Percentiles rank a stretch among this genome's conserved stretches.
Conservation (phyloP, 352 stramenopile species). For the Globisporangium cystogenes region DNA sequence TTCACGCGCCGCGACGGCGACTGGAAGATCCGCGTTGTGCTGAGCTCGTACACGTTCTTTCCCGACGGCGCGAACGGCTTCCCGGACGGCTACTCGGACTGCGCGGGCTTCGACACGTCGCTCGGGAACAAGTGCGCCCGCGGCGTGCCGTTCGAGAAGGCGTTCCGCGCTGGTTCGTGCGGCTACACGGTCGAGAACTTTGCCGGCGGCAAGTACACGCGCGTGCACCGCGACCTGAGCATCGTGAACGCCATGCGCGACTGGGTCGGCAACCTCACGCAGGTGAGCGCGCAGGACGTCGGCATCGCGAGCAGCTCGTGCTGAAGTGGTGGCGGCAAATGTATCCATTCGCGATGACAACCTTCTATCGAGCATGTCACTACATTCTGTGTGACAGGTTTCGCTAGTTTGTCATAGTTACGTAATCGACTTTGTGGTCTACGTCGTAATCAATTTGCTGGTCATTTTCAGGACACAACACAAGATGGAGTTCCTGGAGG, state of each 20-base stretch:
- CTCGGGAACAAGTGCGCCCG: constrained; percentile 22
- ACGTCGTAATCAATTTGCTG: no score
- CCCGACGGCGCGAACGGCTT: constrained; percentile 44
- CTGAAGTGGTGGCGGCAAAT: no score
- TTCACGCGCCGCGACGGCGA: constrained; percentile 50
- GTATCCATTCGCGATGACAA: no score
- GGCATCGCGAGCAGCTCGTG: no score
- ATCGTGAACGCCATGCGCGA: constrained; percentile 66
- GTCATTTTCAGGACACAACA: no score
- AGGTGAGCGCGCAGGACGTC: no score
- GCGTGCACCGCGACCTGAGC: constrained; percentile 55
- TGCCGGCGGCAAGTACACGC: constrained; percentile 52
- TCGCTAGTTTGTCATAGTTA: no score
- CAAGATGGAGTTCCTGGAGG: not conserved
- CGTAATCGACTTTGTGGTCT: no score
- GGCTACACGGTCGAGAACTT: constrained; percentile 56
- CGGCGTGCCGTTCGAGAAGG: constrained; percentile 41
- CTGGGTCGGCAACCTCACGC: constrained; percentile 24
- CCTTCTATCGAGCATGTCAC: no score
- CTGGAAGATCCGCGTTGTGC: constrained; percentile 62
- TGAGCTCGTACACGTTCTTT: constrained; percentile 63
- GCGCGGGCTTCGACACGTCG: constrained; percentile 25
- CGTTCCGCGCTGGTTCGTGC: constrained; percentile 41
- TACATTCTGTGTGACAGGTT: no score
- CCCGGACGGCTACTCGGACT: constrained; percentile 45